Percentiles rank a stretch among this genome's conserved stretches.
These are phyloP conservation scores for Fusarium scirpi DNA, from an alignment of 2,329 filamentous ascomycete species.

Conservation along the genomic window DNA sequence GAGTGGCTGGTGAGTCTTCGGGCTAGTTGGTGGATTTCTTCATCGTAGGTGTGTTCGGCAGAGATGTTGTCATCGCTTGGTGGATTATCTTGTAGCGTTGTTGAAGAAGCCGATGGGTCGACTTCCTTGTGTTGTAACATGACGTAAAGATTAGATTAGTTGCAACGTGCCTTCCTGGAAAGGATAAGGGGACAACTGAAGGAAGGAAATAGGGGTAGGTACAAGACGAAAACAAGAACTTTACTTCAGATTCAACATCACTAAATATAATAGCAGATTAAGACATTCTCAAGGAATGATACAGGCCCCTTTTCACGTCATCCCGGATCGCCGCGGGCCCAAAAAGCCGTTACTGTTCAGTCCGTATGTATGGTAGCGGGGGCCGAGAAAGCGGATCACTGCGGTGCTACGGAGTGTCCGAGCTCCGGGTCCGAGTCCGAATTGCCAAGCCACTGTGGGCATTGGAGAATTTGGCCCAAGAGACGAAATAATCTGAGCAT, in stretches of 20 bases:
- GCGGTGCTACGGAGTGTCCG: constrained; percentile 27
- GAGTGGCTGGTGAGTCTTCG: constrained; percentile 28
- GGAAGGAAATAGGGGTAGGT: not conserved
- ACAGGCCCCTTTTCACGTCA: not conserved
- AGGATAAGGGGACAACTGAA: not conserved
- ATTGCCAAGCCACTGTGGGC: not conserved
- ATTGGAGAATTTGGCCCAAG: not conserved
- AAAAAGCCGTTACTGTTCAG: not conserved
- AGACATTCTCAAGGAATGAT: no score
- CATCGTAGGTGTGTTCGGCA: not conserved
- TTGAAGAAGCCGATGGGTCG: constrained; percentile 4
- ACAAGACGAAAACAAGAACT: not conserved
- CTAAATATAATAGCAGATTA: not conserved
- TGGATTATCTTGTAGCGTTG: not conserved
- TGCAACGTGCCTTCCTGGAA: not conserved
- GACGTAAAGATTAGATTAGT: not conserved
- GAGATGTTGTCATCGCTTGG: not conserved
- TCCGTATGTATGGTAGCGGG: not conserved
- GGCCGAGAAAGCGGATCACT: constrained; percentile 2
- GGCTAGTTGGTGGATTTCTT: constrained; percentile 26
- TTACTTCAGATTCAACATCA: no score
- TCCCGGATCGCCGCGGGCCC: not conserved
- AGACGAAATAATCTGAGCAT: not conserved
- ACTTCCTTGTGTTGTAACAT: not conserved
- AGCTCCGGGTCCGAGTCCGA: not conserved